A percentile compares a stretch with the other conserved stretches of the same genome.
These are phyloP conservation scores for Fusarium torulosum DNA, from an alignment of 2,329 filamentous ascomycete genomes.

Conservation along the genomic window DNA sequence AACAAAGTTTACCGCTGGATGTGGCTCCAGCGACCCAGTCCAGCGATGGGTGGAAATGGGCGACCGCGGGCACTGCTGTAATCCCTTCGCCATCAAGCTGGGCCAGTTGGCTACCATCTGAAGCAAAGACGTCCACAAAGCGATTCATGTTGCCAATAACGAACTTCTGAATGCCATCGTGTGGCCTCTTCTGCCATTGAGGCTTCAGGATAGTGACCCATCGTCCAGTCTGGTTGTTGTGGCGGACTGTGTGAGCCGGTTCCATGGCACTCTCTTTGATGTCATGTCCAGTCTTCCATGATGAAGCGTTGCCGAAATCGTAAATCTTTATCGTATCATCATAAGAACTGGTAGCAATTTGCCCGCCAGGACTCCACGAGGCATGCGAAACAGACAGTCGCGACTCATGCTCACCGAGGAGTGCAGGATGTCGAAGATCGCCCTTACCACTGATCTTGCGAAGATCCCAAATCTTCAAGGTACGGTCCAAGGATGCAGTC, in stretches of 20 bases:
- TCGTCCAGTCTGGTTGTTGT: conserved; percentile 96
- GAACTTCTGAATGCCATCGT: conserved; percentile 86
- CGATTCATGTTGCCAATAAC: conserved; percentile 98
- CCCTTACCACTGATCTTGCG: conserved; percentile 78
- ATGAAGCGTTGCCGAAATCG: conserved; percentile 73
- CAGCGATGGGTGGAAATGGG: conserved; percentile 86
- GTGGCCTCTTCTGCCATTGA: conserved; percentile 87
- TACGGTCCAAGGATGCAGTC: conserved; percentile 90
- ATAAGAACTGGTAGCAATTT: conserved; percentile 92
- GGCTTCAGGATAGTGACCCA: conserved; percentile 89
- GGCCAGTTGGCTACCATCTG: conserved; percentile 85
- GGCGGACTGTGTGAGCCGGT: conserved; percentile 76
- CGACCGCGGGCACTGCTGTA: conserved; percentile 92
- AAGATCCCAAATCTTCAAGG: conserved; percentile 91
- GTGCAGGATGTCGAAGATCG: conserved; percentile 70
- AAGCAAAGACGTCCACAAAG: conserved; percentile 91
- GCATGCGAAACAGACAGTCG: conserved; percentile 91
- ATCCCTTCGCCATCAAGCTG: conserved; percentile 91
- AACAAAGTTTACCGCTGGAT: conserved; percentile 88
- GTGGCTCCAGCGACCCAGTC: conserved; percentile 96
- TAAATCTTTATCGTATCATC: conserved; percentile 97
- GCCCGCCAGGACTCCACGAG: conserved; percentile 85
- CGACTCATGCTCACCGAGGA: conserved; percentile 86
- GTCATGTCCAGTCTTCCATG: conserved; percentile 70
- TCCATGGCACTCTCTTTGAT: conserved; percentile 68